Evolutionary conservation across 192 early-diverging fungal species (phyloP).

Genomic region (Podila epigama): DNA sequence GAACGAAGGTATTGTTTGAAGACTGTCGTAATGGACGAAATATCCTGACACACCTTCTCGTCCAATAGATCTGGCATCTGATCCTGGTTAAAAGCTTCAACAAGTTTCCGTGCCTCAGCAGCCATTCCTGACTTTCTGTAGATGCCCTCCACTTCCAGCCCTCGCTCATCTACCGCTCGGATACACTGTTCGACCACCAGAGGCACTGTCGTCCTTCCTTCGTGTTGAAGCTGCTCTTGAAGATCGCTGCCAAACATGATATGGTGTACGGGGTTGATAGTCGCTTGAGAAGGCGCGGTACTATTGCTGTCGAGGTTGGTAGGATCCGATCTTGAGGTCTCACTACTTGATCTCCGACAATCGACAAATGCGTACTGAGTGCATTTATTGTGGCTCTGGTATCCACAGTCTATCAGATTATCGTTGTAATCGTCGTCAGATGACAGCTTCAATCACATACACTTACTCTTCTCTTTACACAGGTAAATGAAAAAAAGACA

Average conservation of each 20-base stretch:
- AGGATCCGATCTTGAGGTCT: slow-evolving; percentile 7
- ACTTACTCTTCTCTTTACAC: too few relatives aligned
- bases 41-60: slow-evolving; percentile 65
- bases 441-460: too few relatives aligned
- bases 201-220: slow-evolving; percentile 63
- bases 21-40: slow-evolving; percentile 74
- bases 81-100: slow-evolving; percentile 61
- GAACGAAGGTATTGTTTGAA: slow-evolving; percentile 81
- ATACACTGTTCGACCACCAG: slow-evolving; percentile 72
- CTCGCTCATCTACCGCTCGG: slow-evolving; percentile 62
- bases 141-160: slow-evolving; percentile 76
- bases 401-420: slow-evolving; percentile 53
- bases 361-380: background rate
- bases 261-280: slow-evolving; percentile 8
- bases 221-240: slow-evolving; percentile 54
- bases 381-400: slow-evolving; percentile 50
- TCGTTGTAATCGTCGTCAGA: too few relatives aligned
- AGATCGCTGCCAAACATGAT: slow-evolving; percentile 72
- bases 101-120: slow-evolving; percentile 68
- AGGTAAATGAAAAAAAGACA: background rate
- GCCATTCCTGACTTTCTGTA: slow-evolving; percentile 79
- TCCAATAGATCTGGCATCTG: slow-evolving; percentile 53
- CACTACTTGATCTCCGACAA: slow-evolving; percentile 1
- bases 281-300: too few relatives aligned
- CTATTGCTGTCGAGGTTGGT: background rate